Percentiles rank a stretch among this genome's conserved stretches.
Evolutionary conservation across 164 flowering plant genomes (phyloP).

Genomic region (Piper longum): DNA sequence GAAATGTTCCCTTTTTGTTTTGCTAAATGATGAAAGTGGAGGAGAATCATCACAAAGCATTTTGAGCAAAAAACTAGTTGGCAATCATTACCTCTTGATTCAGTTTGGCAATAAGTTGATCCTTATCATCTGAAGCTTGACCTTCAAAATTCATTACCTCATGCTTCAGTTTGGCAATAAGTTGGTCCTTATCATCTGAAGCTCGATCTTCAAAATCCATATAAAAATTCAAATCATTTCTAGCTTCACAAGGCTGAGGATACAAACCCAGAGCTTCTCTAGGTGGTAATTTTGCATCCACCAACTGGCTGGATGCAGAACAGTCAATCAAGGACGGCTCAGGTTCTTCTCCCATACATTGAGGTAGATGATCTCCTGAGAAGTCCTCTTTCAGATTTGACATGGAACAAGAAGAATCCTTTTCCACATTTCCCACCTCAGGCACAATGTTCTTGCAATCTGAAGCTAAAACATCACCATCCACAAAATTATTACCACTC

Average conservation of each 20-base stretch:
- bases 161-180: conserved; percentile 27
- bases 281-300: conserved; percentile 6
- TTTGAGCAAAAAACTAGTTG: too few species aligned
- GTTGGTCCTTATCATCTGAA: conserved; percentile 15
- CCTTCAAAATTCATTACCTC: conserved; percentile 33
- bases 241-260: conserved; percentile 5
- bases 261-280: conserved; percentile 11
- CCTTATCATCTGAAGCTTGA: conserved; percentile 18
- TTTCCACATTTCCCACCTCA: conserved; percentile 14
- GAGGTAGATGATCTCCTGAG: background rate
- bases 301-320: conserved; percentile 7
- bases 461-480: conserved; percentile 11
- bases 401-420: conserved; percentile 11
- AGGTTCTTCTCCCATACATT: background rate
- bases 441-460: conserved; percentile 5
- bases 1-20: background rate
- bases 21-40: background rate
- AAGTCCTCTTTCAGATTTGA: background rate
- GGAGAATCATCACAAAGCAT: background rate
- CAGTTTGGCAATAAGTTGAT: conserved; percentile 27
- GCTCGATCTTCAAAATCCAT: conserved; percentile 4
- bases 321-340: conserved; percentile 6
- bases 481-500: conserved; percentile 6
- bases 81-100: conserved; percentile 41
- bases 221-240: conserved; percentile 11